A percentile compares a stretch with the other conserved stretches of the same genome.
phyloP scores from a whole-genome alignment of 306 rosid genomes.

The Aeschynomene evenia region DNA sequence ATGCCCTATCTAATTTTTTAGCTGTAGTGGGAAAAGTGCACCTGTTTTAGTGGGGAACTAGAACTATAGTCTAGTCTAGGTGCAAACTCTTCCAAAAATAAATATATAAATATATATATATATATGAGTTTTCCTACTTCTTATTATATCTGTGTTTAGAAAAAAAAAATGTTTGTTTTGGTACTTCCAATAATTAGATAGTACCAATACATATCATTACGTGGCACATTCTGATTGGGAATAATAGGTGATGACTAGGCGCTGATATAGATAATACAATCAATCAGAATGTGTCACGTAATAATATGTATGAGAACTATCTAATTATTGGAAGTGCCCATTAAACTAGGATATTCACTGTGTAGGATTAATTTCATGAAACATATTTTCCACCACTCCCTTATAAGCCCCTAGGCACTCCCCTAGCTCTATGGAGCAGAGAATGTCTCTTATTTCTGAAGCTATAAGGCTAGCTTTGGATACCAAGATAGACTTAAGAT shows the following conservation, averaged over 20 bases:
- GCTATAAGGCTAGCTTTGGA: no score
- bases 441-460: neutral
- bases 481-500: no score
- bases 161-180: no score
- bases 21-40: constrained; percentile 30
- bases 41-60: constrained; percentile 7
- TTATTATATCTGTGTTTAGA: neutral
- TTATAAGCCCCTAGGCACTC: neutral
- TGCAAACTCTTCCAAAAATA: constrained; percentile 32
- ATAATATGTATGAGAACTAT: no score
- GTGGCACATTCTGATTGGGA: no score
- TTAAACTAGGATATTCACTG: neutral
- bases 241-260: no score
- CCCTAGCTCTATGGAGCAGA: neutral
- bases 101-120: neutral
- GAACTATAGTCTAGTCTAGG: constrained; percentile 15
- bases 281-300: no score
- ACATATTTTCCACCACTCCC: neutral
- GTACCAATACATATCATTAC: no score
- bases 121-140: neutral
- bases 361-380: neutral
- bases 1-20: constrained; percentile 14
- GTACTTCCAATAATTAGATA: no score
- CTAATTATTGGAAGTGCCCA: no score
- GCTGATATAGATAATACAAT: no score